A percentile compares a stretch with the other conserved stretches of the same genome.
Conservation (phyloP, 257 asterid species). For the Solanum corneliomulleri region DNA sequence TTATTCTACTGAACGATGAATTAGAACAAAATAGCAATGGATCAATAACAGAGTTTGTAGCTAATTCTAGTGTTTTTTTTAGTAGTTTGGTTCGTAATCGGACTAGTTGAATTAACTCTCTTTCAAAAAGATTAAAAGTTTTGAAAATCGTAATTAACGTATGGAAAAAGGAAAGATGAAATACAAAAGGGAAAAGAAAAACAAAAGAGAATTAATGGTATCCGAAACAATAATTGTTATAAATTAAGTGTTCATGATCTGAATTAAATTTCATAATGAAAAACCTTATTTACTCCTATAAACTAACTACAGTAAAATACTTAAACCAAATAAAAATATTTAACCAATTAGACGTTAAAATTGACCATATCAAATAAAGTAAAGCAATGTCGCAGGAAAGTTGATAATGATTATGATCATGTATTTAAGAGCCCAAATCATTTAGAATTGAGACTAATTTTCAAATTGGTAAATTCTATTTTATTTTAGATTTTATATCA, state of each 20-base stretch:
- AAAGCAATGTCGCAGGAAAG: not conserved
- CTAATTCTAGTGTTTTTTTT: no score
- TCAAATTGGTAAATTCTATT: not conserved
- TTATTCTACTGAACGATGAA: not conserved
- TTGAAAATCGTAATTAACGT: not conserved
- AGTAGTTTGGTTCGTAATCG: not conserved
- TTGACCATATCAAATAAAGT: not conserved
- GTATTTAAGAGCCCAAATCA: not conserved
- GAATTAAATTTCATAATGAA: not conserved
- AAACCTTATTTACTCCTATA: not conserved
- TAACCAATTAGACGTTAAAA: not conserved
- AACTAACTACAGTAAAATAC: not conserved
- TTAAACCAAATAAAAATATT: not conserved
- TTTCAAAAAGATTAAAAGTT: not conserved
- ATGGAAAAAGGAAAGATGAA: not conserved
- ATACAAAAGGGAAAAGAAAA: slow-evolving; percentile 8
- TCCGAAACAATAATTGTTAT: not conserved
- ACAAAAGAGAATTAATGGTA: not conserved
- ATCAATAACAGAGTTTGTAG: not conserved
- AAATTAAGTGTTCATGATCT: not conserved
- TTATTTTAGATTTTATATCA: no score
- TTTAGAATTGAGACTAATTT: not conserved
- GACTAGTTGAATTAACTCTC: not conserved
- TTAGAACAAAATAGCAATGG: not conserved
- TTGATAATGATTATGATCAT: not conserved